Evolutionary conservation across 768 basidiomycete genomes (phyloP), one percentile per base, ranked within the genome.

Genomic region (Holtermannia corniformis): DNA sequence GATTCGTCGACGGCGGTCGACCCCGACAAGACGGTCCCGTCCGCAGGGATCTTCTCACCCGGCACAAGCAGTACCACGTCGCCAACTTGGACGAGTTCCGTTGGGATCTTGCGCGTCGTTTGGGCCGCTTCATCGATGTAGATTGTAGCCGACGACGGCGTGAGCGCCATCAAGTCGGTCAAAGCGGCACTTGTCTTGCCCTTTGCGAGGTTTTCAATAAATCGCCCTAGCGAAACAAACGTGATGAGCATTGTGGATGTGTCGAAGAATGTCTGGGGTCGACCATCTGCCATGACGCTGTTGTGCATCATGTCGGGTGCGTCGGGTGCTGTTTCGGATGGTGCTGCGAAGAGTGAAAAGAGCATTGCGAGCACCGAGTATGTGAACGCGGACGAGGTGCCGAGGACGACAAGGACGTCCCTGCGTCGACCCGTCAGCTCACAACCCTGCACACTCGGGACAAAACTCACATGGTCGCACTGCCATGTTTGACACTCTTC

Each of bases 201-300:
- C 73, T 97, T 97, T 44, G 95, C 95, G 51, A 84, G 81, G 74
- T 97, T 97, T 75, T 97, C 95, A 46, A 97, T 79, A 74, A 84
- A 95, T 22, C 95, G 83, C 3, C 95, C 95, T 13, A 97, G 80
- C 2, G 89, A 92, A 63, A 97, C 86, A 71, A 99, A 97, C 76
- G 85, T 87, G 78, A 99, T 84, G 56, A 99, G 77, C 95, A 96
- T 97, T 19, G 95, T 95, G 65, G 89, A 95, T 1, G 95, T 97
- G 74, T 99, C 95, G 75, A 97, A 97, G 75, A 97, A 97, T 43
- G 90, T 79, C 68, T 85, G 80, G 1, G 95, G 93, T 19, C 81
- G 83, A 67, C 79, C 87, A 41, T 78, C 78, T 0, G 83, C 78
- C 10, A 84, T 80, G 11, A 62, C 62, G 20, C 56, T 52, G 16